Conservation (phyloP, 345 rosid genomes). For the Corchorus capsularis region DNA sequence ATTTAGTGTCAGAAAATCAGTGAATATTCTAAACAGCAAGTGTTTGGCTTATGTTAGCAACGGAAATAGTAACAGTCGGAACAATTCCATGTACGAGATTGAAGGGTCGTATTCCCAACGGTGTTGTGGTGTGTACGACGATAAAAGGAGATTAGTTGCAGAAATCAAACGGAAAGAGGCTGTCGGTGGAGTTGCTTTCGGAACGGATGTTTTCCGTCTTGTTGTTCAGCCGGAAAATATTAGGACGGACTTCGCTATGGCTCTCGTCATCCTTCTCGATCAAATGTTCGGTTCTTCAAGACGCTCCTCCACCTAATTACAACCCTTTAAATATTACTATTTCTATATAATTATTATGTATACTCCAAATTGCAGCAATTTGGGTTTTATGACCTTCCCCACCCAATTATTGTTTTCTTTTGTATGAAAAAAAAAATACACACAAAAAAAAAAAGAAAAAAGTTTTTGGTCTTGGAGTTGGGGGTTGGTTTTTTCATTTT, state of each 20-base stretch:
- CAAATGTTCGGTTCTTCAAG: conserved; percentile 81
- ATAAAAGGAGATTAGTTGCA: conserved; percentile 50
- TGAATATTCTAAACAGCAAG: conserved; percentile 46
- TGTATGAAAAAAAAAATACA: not conserved
- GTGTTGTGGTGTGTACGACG: conserved; percentile 66
- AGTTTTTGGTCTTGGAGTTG: not conserved
- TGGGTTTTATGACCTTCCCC: not conserved
- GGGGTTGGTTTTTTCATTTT: conserved; percentile 27
- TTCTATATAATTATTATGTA: too few relatives aligned
- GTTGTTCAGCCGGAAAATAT: conserved; percentile 60
- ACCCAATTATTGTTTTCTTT: not conserved
- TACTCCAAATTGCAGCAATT: not conserved
- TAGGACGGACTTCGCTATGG: conserved; percentile 70
- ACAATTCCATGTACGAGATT: conserved; percentile 51
- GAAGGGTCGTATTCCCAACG: conserved; percentile 80
- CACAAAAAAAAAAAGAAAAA: not conserved
- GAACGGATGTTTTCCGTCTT: conserved; percentile 75
- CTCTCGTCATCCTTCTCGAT: conserved; percentile 79
- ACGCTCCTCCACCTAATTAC: conserved; percentile 28
- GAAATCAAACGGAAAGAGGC: conserved; percentile 70
- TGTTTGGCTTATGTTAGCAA: conserved; percentile 58
- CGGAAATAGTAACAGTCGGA: conserved; percentile 3
- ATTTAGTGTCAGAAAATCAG: conserved; percentile 56
- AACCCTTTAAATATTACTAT: not conserved
- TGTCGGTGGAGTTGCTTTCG: conserved; percentile 62